These are phyloP conservation scores for Gastrolobium bilobum DNA, from an alignment of 306 rosid genomes.

Conservation along the genomic window DNA sequence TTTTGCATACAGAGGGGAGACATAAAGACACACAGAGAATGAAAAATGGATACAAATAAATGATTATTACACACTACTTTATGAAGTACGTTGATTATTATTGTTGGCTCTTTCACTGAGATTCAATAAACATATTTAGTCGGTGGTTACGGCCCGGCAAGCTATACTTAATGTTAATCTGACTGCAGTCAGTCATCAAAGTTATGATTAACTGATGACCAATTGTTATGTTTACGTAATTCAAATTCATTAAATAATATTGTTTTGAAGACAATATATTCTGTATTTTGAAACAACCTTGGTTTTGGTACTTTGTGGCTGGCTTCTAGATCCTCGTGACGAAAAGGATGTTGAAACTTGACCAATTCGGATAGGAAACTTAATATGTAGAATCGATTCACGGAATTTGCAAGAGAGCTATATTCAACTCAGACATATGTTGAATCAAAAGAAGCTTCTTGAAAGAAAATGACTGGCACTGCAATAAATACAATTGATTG, in stretches of 20 bases:
- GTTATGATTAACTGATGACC: slow-evolving; percentile 21
- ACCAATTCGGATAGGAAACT: not conserved
- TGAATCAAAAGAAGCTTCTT: not conserved
- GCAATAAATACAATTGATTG: not conserved
- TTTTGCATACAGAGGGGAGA: not conserved
- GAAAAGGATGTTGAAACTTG: slow-evolving; percentile 12
- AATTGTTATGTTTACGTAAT: slow-evolving; percentile 22
- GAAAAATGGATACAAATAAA: not conserved
- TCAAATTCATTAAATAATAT: slow-evolving; percentile 28
- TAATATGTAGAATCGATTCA: not conserved
- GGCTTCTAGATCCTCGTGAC: slow-evolving; percentile 37
- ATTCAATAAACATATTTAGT: not conserved
- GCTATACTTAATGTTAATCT: not conserved
- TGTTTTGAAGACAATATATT: not conserved
- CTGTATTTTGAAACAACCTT: not conserved
- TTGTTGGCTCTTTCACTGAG: not conserved
- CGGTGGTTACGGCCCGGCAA: not conserved
- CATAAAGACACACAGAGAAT: not conserved
- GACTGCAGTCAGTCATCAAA: not conserved
- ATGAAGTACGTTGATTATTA: not conserved
- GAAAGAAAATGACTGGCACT: not conserved
- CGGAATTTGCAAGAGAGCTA: not conserved
- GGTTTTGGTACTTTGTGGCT: slow-evolving; percentile 22
- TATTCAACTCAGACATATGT: not conserved
- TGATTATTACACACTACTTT: not conserved